Evolutionary conservation across 805 yeast species (phyloP).

Genomic region (Metschnikowia arizonensis): DNA sequence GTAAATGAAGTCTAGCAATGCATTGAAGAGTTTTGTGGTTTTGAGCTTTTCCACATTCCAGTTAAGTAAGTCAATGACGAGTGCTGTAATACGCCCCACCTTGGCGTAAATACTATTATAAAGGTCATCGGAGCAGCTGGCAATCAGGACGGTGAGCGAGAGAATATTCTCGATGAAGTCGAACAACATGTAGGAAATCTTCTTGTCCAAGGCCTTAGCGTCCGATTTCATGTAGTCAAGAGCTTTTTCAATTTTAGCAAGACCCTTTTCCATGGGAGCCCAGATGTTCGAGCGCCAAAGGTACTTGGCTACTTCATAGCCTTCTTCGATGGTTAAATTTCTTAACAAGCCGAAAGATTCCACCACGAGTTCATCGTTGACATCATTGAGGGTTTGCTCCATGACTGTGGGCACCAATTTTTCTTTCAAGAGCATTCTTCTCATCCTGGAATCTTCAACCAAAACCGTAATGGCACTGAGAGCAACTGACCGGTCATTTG

Average conservation of each 20-base stretch:
- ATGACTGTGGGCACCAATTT: constrained; percentile 60
- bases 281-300: constrained; percentile 79
- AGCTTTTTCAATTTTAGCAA: constrained; percentile 49
- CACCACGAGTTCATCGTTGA: constrained; percentile 68
- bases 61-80: constrained; percentile 35
- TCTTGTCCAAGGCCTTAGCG: constrained; percentile 18
- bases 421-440: constrained; percentile 65
- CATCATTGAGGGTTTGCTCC: constrained; percentile 62
- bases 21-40: constrained; percentile 43
- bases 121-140: constrained; percentile 54
- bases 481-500: constrained; percentile 77
- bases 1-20: constrained; percentile 54
- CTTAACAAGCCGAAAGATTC: constrained; percentile 79
- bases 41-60: constrained; percentile 34
- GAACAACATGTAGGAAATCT: constrained; percentile 41
- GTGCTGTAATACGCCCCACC: constrained; percentile 36
- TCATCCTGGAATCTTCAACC: constrained; percentile 62
- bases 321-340: constrained; percentile 80
- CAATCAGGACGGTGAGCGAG: constrained; percentile 63
- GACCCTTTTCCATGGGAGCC: constrained; percentile 50
- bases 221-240: constrained; percentile 37
- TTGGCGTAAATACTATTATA: constrained; percentile 45
- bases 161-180: constrained; percentile 72
- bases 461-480: constrained; percentile 66
- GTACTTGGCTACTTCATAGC: constrained; percentile 71